Base-by-base conservation (phyloP, 176 grass and related monocot species). In the Tillandsia fasciculata region DNA sequence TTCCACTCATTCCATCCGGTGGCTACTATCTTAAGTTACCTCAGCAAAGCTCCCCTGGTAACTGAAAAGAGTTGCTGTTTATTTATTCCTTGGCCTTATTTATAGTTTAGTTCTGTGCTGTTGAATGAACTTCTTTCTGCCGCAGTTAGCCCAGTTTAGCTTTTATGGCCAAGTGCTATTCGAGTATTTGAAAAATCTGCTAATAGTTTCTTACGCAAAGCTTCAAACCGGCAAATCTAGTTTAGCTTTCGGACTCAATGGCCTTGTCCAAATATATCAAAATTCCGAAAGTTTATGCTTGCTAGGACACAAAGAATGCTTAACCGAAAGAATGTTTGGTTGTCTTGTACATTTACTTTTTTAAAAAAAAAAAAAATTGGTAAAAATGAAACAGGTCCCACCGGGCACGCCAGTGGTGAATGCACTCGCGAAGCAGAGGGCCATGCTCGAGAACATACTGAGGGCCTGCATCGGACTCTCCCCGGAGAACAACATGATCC, bases 401-500 rank as follows among this genome's bases (percentile, higher is more conserved):
- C 82, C 89, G 0, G 94, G 94, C 69, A 97, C 94, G 23, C 89
- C 94, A 24, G 89, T 97, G 70, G 94, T 97, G 79, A 97, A 97
- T 65, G 94, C 94, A 9, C 77, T 97, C 28, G 72, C 89, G 6
- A 97, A 97, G 70, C 94, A 97, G 72, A 93, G 94, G 78, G 94
- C 94, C 0, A 97, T 97, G 94, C 85, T 97, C 6, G 94, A 97
- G 86, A 97, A 97, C 89, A 97, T 97, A 68, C 83, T 97, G 74
- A 87, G 94, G 69, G 94, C 94, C 3, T 97, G 94, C 69, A 81
- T 97, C 53, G 93, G 93, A 5, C 76, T 96, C 48, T 79, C 89
- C 14, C 89, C 93, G 14, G 93, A 96, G 73, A 96, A 97, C 80
- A 92, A 97, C 71, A 97, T 97, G 89, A 78, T 92, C 48, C 74